These are phyloP conservation scores for Glebionis coronaria DNA, from an alignment of 129 eudicot genomes.

Conservation along the genomic window DNA sequence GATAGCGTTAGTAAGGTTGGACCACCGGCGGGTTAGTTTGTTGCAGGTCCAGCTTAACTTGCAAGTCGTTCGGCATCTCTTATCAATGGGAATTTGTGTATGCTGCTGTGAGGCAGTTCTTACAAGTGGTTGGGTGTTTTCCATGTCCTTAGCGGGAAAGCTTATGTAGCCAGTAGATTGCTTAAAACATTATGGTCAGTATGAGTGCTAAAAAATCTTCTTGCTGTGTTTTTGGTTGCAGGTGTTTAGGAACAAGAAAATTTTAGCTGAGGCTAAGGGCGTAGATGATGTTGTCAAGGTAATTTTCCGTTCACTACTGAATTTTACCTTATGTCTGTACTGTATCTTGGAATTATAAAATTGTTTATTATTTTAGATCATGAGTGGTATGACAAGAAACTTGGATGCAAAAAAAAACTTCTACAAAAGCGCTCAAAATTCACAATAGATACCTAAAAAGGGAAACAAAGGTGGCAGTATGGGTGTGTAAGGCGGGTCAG, in stretches of 20 bases:
- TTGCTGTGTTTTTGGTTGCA: conserved; percentile 84
- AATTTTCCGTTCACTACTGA: neutral
- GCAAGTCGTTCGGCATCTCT: no score
- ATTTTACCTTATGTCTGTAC: neutral
- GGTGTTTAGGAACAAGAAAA: conserved; percentile 83
- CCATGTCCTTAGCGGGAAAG: no score
- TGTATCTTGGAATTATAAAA: neutral
- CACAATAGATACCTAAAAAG: conserved; percentile 76
- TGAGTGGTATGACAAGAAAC: no score
- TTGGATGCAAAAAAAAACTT: conserved; percentile 87
- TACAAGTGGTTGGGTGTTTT: no score
- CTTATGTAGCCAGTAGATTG: no score
- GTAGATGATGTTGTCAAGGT: conserved; percentile 92
- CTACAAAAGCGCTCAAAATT: conserved; percentile 67
- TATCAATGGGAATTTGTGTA: no score
- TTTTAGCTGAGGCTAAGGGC: conserved; percentile 80
- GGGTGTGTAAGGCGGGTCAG: neutral
- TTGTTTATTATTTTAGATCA: conserved; percentile 44
- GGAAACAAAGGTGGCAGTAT: conserved; percentile 31
- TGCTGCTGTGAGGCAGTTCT: no score
- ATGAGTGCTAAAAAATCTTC: conserved; percentile 73
- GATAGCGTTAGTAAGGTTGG: no score
- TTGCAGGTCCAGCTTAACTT: no score
- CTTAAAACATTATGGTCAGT: conserved; percentile 91
- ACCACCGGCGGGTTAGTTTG: no score